Percentiles rank a stretch among this genome's conserved stretches.
These are phyloP conservation scores for Gryganskiella cystojenkinii DNA, from an alignment of 192 early-diverging fungal genomes.

Conservation along the genomic window DNA sequence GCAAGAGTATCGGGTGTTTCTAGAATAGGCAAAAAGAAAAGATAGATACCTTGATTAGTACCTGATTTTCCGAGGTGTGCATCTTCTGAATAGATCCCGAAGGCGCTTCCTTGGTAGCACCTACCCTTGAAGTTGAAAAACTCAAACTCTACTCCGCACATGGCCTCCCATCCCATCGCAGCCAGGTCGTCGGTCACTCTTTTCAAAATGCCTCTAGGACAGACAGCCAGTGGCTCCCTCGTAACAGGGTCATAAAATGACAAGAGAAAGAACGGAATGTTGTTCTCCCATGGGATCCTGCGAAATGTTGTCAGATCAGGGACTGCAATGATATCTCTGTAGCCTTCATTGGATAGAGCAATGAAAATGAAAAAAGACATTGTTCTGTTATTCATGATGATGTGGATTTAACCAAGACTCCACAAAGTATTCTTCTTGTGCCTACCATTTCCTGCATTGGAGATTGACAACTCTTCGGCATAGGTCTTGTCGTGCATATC, in stretches of 20 bases:
- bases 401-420: neutral
- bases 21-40: slow-evolving; percentile 21
- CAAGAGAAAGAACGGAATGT: slow-evolving; percentile 78
- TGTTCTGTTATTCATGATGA: neutral
- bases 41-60: too few relatives aligned
- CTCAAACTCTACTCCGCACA: slow-evolving; percentile 76
- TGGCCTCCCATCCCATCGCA: slow-evolving; percentile 54
- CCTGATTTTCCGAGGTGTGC: too few relatives aligned
- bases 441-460: slow-evolving; percentile 54
- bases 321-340: slow-evolving; percentile 70
- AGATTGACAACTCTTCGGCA: slow-evolving; percentile 47
- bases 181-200: slow-evolving; percentile 75
- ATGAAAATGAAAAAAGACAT: too few relatives aligned
- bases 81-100: too few relatives aligned
- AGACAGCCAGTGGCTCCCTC: slow-evolving; percentile 65
- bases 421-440: neutral
- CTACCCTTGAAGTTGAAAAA: slow-evolving; percentile 87
- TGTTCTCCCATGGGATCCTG: slow-evolving; percentile 78
- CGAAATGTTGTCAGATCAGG: slow-evolving; percentile 74
- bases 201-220: slow-evolving; percentile 68
- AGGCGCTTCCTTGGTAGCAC: neutral
- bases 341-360: too few relatives aligned
- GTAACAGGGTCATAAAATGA: slow-evolving; percentile 71
- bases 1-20: slow-evolving; percentile 77
- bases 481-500: slow-evolving; percentile 82